Evolutionary conservation across 2,329 filamentous ascomycete genomes (phyloP), one percentile per base, ranked within the genome.

Genomic region (Daldinia sp.): DNA sequence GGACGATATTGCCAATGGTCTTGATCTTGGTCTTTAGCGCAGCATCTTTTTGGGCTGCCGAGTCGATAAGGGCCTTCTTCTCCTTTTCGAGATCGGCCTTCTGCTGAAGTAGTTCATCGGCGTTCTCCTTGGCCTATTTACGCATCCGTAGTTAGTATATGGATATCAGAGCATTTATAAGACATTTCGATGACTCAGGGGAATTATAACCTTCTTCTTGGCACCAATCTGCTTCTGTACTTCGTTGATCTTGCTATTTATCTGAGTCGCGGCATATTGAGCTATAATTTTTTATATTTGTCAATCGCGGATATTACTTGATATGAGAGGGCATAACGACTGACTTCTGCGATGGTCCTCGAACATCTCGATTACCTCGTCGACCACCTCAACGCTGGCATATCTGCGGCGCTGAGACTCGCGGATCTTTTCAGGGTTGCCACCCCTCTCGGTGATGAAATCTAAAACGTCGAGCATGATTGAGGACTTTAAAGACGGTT

Each of bases 1-100:
- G 94, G 60, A 99, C 96, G 80, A 94, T 89, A 82, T 97, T 97
- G 72, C 93, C 96, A 74, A 99, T 92, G 1, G 88, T 90, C 81
- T 91, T 92, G 75, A 94, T 88, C 83, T 97, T 97, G 75, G 85
- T 86, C 78, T 92, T 90, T 69, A 98, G 85, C 48, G 88, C 83
- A 57, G 85, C 83, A 69, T 96, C 91, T 82, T 97, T 97, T 79
- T 92, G 88, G 15, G 85, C 84, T 1, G 94, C 94, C 64, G 87
- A 82, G 37, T 93, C 91, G 74, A 94, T 89, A 66, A 94, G 85
- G 50, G 87, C 86, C 82, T 94, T 94, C 85, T 97, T 95, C 81
- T 94, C 86, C 81, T 92, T 90, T 77, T 94, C 91, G 55, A 97
- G 82, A 3, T 90, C 88, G 57, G 86, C 85, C 82, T 97, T 98